phyloP scores from a whole-genome alignment of 1,139 yeast species.

The Diutina neorugosa region DNA sequence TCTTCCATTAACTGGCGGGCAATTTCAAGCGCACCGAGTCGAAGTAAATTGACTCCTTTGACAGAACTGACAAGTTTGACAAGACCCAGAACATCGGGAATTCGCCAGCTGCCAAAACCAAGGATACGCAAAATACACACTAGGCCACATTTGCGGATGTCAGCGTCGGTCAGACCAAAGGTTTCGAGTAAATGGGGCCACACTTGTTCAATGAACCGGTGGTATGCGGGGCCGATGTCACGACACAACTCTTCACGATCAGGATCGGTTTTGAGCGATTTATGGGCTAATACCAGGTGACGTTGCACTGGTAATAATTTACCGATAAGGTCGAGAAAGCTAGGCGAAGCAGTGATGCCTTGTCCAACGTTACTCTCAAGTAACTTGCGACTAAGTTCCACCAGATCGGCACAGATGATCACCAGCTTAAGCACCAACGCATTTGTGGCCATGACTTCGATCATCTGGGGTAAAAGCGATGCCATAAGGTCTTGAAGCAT shows the following conservation, averaged over 20 bases:
- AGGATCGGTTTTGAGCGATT: not conserved
- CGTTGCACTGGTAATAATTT: not conserved
- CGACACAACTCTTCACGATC: not conserved
- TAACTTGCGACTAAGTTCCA: not conserved
- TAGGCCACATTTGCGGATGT: not conserved
- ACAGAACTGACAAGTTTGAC: not conserved
- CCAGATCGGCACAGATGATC: not conserved
- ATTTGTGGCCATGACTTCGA: not conserved
- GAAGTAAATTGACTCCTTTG: not conserved
- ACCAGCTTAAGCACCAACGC: not conserved
- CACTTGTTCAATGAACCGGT: slow-evolving; percentile 35
- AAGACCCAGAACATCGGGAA: not conserved
- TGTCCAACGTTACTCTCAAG: not conserved
- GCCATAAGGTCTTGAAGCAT: not conserved
- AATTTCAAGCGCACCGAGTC: not conserved
- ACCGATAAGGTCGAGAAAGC: not conserved
- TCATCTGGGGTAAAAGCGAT: not conserved
- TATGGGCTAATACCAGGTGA: not conserved
- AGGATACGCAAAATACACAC: not conserved
- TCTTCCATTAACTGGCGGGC: not conserved
- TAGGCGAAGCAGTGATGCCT: not conserved
- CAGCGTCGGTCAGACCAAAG: slow-evolving; percentile 17
- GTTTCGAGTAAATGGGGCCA: slow-evolving; percentile 56
- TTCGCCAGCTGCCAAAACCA: not conserved
- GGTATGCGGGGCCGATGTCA: slow-evolving; percentile 9